Evolutionary conservation across 148 eudicot genomes (phyloP).

Genomic region (Chenopodium suecicum): DNA sequence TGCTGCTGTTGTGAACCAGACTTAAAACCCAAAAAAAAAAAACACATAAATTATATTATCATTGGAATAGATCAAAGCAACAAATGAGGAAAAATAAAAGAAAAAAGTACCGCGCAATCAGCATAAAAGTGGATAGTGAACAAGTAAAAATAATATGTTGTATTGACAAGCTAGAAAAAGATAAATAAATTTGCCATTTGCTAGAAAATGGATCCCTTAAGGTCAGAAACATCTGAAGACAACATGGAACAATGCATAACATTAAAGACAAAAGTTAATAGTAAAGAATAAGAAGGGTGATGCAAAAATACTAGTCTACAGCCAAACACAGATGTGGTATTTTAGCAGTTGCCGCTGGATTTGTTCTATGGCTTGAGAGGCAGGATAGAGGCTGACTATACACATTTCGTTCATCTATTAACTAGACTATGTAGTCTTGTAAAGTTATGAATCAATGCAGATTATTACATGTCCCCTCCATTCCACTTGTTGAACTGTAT

Average conservation of each 20-base stretch:
- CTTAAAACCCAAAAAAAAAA: background rate
- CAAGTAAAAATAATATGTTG: no score
- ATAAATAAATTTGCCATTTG: background rate
- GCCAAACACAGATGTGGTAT: background rate
- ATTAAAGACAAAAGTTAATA: background rate
- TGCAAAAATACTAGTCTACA: background rate
- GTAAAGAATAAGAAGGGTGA: background rate
- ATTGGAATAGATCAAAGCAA: background rate
- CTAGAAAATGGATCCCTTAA: background rate
- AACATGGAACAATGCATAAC: background rate
- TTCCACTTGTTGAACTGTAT: background rate
- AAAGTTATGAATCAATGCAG: background rate
- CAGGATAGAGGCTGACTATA: background rate
- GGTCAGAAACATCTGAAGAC: background rate
- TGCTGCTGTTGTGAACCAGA: constrained; percentile 30
- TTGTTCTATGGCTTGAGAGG: background rate
- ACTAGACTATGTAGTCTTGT: background rate
- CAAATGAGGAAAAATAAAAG: background rate
- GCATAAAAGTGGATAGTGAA: background rate
- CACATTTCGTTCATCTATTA: background rate
- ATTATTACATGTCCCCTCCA: background rate
- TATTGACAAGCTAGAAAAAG: background rate
- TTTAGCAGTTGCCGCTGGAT: background rate
- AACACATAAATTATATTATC: background rate
- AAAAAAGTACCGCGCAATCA: background rate